phyloP scores from a whole-genome alignment of 2,329 filamentous ascomycete species.

The Fusarium virguliforme region DNA sequence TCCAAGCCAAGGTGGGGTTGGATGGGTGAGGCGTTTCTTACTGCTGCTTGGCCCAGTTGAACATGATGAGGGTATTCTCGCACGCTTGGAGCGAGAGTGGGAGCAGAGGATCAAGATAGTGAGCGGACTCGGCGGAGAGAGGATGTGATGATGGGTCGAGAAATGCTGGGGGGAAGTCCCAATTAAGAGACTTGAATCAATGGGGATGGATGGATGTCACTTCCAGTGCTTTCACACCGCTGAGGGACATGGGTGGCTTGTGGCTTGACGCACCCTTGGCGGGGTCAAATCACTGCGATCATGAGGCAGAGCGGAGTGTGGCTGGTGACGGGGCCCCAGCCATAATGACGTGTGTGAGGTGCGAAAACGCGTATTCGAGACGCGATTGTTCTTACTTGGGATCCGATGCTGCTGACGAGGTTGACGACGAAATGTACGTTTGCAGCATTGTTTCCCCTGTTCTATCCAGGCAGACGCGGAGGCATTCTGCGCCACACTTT shows the following conservation, averaged over 20 bases:
- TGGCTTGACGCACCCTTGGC: constrained; percentile 20
- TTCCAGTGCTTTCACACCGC: constrained; percentile 43
- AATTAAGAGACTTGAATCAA: constrained; percentile 33
- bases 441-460: not conserved
- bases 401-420: not conserved
- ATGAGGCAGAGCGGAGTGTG: constrained; percentile 20
- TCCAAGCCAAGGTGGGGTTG: constrained; percentile 31
- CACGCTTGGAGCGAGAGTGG: constrained; percentile 13
- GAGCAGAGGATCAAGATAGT: constrained; percentile 14
- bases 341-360: constrained; percentile 40
- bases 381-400: constrained; percentile 27
- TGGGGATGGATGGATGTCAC: constrained; percentile 35
- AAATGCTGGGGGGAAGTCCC: constrained; percentile 44
- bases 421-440: constrained; percentile 2
- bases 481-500: constrained; percentile 19
- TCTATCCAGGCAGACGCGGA: not conserved
- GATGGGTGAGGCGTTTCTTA: constrained; percentile 63
- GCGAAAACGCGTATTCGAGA: constrained; percentile 39
- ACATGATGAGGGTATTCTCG: constrained; percentile 70
- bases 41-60: constrained; percentile 96
- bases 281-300: constrained; percentile 22
- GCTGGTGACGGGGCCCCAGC: constrained; percentile 34
- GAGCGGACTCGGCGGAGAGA: constrained; percentile 19
- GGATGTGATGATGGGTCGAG: constrained; percentile 45
- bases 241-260: constrained; percentile 16